Percentiles rank a stretch among this genome's conserved stretches.
phyloP scores from a whole-genome alignment of 176 grass and related monocot species.

The Triticum timopheevii region DNA sequence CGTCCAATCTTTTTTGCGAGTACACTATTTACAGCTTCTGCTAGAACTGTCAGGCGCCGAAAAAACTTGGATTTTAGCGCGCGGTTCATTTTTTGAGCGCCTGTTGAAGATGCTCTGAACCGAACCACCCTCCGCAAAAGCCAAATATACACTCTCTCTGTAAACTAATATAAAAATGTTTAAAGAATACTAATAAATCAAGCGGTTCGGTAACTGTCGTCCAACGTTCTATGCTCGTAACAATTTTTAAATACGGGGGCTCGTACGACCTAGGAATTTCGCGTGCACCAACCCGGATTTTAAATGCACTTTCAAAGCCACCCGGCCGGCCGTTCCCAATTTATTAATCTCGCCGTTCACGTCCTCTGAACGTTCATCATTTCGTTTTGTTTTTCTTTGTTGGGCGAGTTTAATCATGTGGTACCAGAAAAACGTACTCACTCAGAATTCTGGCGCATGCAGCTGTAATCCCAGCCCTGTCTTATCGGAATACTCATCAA shows the following conservation, averaged over 20 bases:
- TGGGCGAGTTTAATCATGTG: background rate
- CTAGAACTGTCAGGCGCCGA: too few relatives aligned
- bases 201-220: background rate
- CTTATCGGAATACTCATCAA: background rate
- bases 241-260: background rate
- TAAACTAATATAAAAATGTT: too few relatives aligned
- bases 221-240: background rate
- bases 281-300: background rate
- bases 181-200: too few relatives aligned
- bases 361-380: background rate
- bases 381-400: too few relatives aligned
- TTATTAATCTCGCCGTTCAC: background rate
- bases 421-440: too few relatives aligned
- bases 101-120: too few relatives aligned
- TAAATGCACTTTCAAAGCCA: slow-evolving; percentile 8
- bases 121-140: background rate
- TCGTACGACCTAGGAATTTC: slow-evolving; percentile 30
- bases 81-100: too few relatives aligned
- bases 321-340: background rate
- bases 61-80: too few relatives aligned
- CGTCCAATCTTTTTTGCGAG: too few relatives aligned
- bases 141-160: background rate
- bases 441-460: too few relatives aligned
- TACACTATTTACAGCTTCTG: too few relatives aligned
- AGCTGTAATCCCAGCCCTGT: background rate